Conservation (phyloP, 106 monocot species). For the Dendrobium catenatum region DNA sequence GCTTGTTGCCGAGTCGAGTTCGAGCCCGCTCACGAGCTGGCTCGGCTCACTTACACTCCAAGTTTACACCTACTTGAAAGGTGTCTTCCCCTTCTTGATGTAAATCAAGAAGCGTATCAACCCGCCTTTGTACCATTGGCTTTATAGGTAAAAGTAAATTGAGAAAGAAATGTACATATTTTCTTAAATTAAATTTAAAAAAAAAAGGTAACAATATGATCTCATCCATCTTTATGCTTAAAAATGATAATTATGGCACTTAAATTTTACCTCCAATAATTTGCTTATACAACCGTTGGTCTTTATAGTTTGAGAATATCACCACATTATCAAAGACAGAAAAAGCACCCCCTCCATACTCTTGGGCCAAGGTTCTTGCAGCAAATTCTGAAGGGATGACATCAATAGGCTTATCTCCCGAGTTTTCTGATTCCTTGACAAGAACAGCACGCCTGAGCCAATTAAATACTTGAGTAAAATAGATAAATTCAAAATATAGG, state of each 20-base stretch:
- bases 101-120: too few species aligned
- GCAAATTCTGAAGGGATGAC: constrained; percentile 58
- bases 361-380: constrained; percentile 80
- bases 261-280: constrained; percentile 47
- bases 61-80: too few species aligned
- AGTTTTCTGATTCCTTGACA: constrained; percentile 54
- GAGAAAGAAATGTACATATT: neutral
- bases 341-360: constrained; percentile 89
- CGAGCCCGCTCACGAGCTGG: too few species aligned
- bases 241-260: neutral
- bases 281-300: constrained; percentile 78
- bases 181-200: neutral
- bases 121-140: neutral
- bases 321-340: constrained; percentile 44
- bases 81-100: too few species aligned
- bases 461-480: neutral
- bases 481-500: neutral
- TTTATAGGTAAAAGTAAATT: neutral
- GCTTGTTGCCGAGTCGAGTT: too few species aligned
- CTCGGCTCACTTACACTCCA: too few species aligned
- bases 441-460: constrained; percentile 72
- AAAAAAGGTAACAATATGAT: neutral
- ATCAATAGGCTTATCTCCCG: constrained; percentile 52
- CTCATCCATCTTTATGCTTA: neutral
- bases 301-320: constrained; percentile 87